Evolutionary conservation across 2,329 filamentous ascomycete species (phyloP).

Genomic region (Penicillium expansum): DNA sequence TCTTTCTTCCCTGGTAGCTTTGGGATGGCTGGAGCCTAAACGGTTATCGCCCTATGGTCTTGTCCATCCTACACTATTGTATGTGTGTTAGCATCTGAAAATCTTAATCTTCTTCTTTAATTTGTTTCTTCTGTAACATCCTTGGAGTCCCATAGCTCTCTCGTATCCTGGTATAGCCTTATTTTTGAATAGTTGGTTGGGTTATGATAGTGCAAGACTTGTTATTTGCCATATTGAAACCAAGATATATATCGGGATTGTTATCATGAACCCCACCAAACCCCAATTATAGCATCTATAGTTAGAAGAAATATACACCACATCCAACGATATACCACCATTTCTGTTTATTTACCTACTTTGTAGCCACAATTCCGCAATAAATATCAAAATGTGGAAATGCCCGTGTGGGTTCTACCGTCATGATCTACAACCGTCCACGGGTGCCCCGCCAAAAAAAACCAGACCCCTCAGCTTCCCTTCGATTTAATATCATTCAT

Average conservation of each 20-base stretch:
- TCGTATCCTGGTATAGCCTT: too few species aligned
- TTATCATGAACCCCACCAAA: background rate
- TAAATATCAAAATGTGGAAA: background rate
- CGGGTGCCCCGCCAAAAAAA: constrained; percentile 19
- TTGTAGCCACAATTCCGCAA: background rate
- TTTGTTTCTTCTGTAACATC: background rate
- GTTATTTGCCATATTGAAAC: background rate
- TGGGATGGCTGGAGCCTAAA: background rate
- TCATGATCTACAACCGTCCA: constrained; percentile 18
- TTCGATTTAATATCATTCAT: background rate
- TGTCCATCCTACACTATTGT: background rate
- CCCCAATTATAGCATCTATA: background rate
- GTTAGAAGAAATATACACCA: background rate
- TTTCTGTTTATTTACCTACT: too few species aligned
- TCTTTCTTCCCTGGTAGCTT: constrained; percentile 1
- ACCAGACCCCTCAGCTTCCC: constrained; percentile 12
- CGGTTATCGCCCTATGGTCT: background rate
- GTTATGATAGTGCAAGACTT: background rate
- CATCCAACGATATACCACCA: too few species aligned
- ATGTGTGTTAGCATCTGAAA: constrained; percentile 4
- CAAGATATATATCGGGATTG: background rate
- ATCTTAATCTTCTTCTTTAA: background rate
- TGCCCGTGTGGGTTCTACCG: constrained; percentile 6
- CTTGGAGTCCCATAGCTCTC: background rate
- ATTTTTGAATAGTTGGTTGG: background rate